Percentiles rank a stretch among this genome's conserved stretches.
Evolutionary conservation across 257 asterid genomes (phyloP).

Genomic region (Solanum pimpinellifolium): DNA sequence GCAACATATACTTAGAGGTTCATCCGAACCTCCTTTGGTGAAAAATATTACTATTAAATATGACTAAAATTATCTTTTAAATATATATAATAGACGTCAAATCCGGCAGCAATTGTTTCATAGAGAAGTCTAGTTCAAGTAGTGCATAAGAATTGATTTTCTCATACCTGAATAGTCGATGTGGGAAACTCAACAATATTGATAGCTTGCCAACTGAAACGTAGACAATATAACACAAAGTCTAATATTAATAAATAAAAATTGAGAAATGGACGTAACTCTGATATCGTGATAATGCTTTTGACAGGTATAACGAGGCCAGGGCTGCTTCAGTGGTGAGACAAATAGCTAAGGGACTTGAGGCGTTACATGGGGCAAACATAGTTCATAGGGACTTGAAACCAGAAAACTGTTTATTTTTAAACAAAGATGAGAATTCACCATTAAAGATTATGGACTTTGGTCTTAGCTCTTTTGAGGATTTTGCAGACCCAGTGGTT

Average conservation of each 20-base stretch:
- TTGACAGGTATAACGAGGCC: conserved; percentile 18
- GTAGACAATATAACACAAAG: not conserved
- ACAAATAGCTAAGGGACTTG: conserved; percentile 60
- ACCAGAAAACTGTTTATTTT: conserved; percentile 76
- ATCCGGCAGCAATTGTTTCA: not conserved
- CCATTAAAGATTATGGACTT: conserved; percentile 80
- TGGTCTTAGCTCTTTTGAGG: conserved; percentile 78
- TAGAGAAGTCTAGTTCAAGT: not conserved
- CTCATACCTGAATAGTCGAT: not conserved
- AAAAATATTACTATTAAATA: no score
- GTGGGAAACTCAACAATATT: not conserved
- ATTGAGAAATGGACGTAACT: not conserved
- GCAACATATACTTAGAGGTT: no score
- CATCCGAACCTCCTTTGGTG: no score
- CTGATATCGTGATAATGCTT: not conserved
- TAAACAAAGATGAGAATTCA: conserved; percentile 47
- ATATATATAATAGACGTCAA: no score
- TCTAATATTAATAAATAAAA: not conserved
- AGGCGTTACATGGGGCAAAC: conserved; percentile 44
- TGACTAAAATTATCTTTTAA: no score
- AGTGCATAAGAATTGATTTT: not conserved
- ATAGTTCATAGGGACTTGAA: conserved; percentile 73
- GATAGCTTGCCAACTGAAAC: not conserved
- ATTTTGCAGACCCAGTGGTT: conserved; percentile 64
- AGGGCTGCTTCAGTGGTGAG: conserved; percentile 64